These are phyloP conservation scores for Erucastrum elatum DNA, from an alignment of 345 rosid species.

Conservation along the genomic window DNA sequence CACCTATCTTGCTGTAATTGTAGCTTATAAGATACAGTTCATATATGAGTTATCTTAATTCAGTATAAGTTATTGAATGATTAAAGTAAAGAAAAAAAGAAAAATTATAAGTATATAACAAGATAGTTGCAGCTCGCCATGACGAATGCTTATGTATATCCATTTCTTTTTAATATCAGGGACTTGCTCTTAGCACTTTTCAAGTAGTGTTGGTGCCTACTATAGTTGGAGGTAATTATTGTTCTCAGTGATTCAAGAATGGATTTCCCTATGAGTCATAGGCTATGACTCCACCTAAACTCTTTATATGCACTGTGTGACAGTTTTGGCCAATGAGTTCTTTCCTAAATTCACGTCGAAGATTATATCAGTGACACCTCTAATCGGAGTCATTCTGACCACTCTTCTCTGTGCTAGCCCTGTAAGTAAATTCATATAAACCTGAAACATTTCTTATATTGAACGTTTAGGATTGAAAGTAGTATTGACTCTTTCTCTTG, in stretches of 20 bases:
- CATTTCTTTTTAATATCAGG: conserved; percentile 48
- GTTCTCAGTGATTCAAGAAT: conserved; percentile 1
- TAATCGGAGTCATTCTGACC: conserved; percentile 91
- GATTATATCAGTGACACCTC: conserved; percentile 75
- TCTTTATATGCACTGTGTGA: conserved; percentile 28
- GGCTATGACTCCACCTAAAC: no score
- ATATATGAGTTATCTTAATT: not conserved
- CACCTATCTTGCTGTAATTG: not conserved
- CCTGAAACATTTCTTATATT: not conserved
- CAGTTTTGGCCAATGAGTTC: conserved; percentile 88
- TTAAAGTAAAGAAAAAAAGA: conserved; percentile 3
- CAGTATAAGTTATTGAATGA: conserved; percentile 8
- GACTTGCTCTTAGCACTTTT: conserved; percentile 91
- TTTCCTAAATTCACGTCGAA: conserved; percentile 89
- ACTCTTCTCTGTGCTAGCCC: conserved; percentile 97
- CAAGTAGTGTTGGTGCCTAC: conserved; percentile 97
- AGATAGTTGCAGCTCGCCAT: not conserved
- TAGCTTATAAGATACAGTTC: conserved; percentile 7
- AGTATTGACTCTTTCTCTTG: not conserved
- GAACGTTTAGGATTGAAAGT: not conserved
- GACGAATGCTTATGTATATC: not conserved
- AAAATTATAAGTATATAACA: not conserved
- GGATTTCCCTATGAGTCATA: not conserved
- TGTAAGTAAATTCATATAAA: conserved; percentile 50
- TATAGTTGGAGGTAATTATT: conserved; percentile 65